Evolutionary conservation across 2,329 filamentous ascomycete species (phyloP).

Genomic region (Colletotrichum melonis): DNA sequence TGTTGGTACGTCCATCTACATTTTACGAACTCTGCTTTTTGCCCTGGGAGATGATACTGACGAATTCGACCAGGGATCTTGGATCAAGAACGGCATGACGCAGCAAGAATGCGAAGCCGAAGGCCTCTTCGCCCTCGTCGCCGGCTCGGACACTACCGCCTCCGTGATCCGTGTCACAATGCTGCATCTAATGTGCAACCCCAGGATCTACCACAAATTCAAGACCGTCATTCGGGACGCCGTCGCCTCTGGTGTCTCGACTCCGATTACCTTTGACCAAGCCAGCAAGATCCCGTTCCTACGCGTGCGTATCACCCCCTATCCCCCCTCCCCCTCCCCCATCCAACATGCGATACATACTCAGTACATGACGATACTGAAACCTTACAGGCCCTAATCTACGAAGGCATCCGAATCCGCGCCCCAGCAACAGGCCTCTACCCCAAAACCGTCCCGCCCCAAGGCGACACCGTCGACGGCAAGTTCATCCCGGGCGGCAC

Average conservation of each 20-base stretch:
- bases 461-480: slow-evolving; percentile 40
- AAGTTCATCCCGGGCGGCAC: slow-evolving; percentile 48
- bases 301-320: neutral
- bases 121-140: slow-evolving; percentile 47
- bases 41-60: neutral
- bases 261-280: neutral
- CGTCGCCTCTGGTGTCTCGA: slow-evolving; percentile 39
- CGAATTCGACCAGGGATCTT: slow-evolving; percentile 39
- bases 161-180: slow-evolving; percentile 64
- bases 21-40: neutral
- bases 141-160: slow-evolving; percentile 69
- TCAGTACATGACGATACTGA: neutral
- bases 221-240: slow-evolving; percentile 58
- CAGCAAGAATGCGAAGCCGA: slow-evolving; percentile 44
- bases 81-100: slow-evolving; percentile 45
- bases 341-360: no score
- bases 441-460: slow-evolving; percentile 4
- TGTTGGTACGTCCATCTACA: slow-evolving; percentile 36
- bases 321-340: no score
- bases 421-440: neutral
- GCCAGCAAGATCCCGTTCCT: slow-evolving; percentile 1
- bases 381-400: slow-evolving; percentile 1
- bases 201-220: slow-evolving; percentile 56
- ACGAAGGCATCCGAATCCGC: slow-evolving; percentile 22
- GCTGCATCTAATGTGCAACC: slow-evolving; percentile 63